Conservation (phyloP, 192 early-diverging fungal species). For the Entomortierella lignicola region DNA sequence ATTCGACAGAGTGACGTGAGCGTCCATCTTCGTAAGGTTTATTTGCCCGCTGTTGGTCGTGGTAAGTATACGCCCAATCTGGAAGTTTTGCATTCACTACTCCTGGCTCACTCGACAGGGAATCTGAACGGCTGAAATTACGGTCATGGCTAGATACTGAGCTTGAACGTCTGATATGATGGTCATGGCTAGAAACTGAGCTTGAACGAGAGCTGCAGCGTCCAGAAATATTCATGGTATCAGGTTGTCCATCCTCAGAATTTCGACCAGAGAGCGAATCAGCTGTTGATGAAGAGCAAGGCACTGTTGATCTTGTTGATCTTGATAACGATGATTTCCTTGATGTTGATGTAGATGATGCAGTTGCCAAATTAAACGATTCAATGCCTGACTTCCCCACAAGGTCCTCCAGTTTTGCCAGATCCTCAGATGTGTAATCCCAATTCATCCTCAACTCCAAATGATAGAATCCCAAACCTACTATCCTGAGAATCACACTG, state of each 20-base stretch:
- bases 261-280: background rate
- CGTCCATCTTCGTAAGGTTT: conserved; percentile 17
- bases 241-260: background rate
- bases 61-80: conserved; percentile 18
- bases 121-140: conserved; percentile 2
- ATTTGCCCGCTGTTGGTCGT: background rate
- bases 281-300: no score
- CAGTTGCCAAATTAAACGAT: background rate
- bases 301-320: no score
- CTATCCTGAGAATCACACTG: background rate
- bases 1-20: conserved; percentile 15
- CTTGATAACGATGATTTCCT: no score
- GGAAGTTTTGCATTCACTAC: conserved; percentile 2
- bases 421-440: background rate
- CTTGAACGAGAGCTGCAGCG: no score
- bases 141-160: background rate
- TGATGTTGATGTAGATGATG: no score
- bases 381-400: background rate
- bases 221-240: background rate
- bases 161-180: background rate
- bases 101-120: background rate
- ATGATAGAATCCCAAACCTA: background rate
- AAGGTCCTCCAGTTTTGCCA: background rate
- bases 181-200: background rate
- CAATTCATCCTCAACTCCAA: background rate